Conservation (phyloP, 306 rosid genomes). For the Quercus robur region DNA sequence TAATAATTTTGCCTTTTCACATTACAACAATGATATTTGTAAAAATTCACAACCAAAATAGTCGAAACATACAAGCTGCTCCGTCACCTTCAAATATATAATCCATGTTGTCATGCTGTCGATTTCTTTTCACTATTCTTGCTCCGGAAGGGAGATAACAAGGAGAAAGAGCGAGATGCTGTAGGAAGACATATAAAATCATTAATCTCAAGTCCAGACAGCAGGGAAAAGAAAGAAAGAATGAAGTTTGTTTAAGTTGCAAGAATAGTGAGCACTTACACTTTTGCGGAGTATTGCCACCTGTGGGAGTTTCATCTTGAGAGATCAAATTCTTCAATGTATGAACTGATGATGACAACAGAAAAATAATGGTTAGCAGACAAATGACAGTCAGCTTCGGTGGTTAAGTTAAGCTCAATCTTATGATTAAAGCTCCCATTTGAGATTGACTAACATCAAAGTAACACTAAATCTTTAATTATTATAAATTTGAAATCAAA, state of each 20-base stretch:
- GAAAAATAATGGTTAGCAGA: background rate
- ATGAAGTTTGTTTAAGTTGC: slow-evolving; percentile 5
- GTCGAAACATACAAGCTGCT: background rate
- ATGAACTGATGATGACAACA: slow-evolving; percentile 47
- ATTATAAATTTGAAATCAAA: background rate
- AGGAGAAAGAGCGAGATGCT: slow-evolving; percentile 90
- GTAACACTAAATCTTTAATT: background rate
- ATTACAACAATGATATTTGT: background rate
- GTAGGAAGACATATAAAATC: slow-evolving; percentile 26
- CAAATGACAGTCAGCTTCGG: slow-evolving; percentile 20
- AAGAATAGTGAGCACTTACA: slow-evolving; percentile 48
- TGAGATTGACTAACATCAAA: background rate
- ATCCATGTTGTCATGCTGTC: slow-evolving; percentile 34
- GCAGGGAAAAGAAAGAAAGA: slow-evolving; percentile 2
- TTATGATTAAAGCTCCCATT: slow-evolving; percentile 5
- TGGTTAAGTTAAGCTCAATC: slow-evolving; percentile 3
- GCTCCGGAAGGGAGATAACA: slow-evolving; percentile 91
- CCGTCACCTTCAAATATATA: slow-evolving; percentile 10
- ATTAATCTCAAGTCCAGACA: slow-evolving; percentile 12
- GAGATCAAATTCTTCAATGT: slow-evolving; percentile 87
- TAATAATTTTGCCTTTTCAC: background rate
- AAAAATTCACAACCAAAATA: background rate
- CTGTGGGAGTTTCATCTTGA: slow-evolving; percentile 73
- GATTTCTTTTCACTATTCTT: slow-evolving; percentile 75
- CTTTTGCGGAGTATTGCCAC: slow-evolving; percentile 59